A percentile compares a stretch with the other conserved stretches of the same genome.
phyloP scores from a whole-genome alignment of 208 protist genomes.

The Leishmania turanica region DNA sequence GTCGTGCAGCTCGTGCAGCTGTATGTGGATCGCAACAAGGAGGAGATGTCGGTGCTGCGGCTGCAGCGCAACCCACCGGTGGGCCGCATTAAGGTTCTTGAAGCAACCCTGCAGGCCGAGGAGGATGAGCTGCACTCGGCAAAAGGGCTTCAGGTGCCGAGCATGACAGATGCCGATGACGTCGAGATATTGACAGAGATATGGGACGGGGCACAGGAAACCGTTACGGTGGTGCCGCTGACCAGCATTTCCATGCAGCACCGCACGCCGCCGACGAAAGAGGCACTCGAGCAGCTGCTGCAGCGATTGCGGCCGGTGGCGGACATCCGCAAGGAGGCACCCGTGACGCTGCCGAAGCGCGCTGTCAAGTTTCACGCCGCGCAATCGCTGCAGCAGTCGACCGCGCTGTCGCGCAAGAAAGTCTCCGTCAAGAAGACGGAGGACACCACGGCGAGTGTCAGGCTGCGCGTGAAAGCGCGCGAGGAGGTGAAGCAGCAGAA shows the following conservation, averaged over 20 bases:
- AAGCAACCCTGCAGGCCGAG: constrained; percentile 57
- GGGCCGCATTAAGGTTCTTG: constrained; percentile 72
- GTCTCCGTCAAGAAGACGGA: constrained; percentile 59
- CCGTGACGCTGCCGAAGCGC: constrained; percentile 38
- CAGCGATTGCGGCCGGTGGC: constrained; percentile 43
- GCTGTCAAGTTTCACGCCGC: constrained; percentile 42
- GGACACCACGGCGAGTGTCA: constrained; percentile 25
- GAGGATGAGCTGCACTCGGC: constrained; percentile 52
- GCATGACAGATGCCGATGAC: constrained; percentile 49
- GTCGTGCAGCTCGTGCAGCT: constrained; percentile 46
- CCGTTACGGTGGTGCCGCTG: constrained; percentile 35
- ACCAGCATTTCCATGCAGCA: constrained; percentile 22
- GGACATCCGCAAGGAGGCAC: constrained; percentile 51
- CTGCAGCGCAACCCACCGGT: constrained; percentile 52
- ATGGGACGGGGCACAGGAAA: constrained; percentile 75
- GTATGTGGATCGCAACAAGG: constrained; percentile 70
- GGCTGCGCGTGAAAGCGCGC: constrained; percentile 28
- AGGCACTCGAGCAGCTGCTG: constrained; percentile 33
- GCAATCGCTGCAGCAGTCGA: constrained; percentile 10
- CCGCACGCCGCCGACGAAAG: constrained; percentile 16
- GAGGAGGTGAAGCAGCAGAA: constrained; percentile 38
- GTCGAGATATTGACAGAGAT: constrained; percentile 70
- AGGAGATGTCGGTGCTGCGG: constrained; percentile 56
- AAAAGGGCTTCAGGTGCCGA: constrained; percentile 64
- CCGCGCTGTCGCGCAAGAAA: constrained; percentile 11